phyloP scores from a whole-genome alignment of 2,329 filamentous ascomycete species.

The Calonectria crousiana region DNA sequence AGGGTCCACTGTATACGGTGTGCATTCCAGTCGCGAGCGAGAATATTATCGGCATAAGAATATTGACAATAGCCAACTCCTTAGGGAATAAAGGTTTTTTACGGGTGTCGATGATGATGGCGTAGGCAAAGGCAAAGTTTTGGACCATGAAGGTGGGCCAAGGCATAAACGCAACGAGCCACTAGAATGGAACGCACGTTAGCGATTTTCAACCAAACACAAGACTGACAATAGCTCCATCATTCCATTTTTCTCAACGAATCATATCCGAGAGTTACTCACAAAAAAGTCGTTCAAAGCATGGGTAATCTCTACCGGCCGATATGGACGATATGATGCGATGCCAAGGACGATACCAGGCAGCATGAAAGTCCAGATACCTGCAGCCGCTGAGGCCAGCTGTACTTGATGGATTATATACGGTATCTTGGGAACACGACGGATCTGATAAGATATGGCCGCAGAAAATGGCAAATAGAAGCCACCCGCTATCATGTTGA shows the following conservation, averaged over 20 bases:
- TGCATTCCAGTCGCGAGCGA: constrained; percentile 20
- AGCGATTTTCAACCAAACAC: not conserved
- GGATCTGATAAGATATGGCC: constrained; percentile 26
- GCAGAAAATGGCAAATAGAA: constrained; percentile 28
- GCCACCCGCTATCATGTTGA: constrained; percentile 28
- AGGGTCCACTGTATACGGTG: constrained; percentile 23
- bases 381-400: constrained; percentile 21
- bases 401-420: constrained; percentile 29
- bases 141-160: constrained; percentile 31
- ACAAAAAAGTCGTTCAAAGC: constrained; percentile 31
- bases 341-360: constrained; percentile 30
- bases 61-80: constrained; percentile 25
- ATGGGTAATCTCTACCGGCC: constrained; percentile 29
- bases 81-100: constrained; percentile 32
- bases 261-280: not conserved
- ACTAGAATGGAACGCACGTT: not conserved
- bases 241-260: not conserved
- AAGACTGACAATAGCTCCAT: not conserved
- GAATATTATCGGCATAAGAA: constrained; percentile 24
- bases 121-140: constrained; percentile 29
- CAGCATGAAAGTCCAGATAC: constrained; percentile 32
- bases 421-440: constrained; percentile 23
- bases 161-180: constrained; percentile 23
- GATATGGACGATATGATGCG: constrained; percentile 27
- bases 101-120: constrained; percentile 27